Evolutionary conservation across 2,329 filamentous ascomycete species (phyloP), one percentile per base, ranked within the genome.

Genomic region (Zasmidium angulare): DNA sequence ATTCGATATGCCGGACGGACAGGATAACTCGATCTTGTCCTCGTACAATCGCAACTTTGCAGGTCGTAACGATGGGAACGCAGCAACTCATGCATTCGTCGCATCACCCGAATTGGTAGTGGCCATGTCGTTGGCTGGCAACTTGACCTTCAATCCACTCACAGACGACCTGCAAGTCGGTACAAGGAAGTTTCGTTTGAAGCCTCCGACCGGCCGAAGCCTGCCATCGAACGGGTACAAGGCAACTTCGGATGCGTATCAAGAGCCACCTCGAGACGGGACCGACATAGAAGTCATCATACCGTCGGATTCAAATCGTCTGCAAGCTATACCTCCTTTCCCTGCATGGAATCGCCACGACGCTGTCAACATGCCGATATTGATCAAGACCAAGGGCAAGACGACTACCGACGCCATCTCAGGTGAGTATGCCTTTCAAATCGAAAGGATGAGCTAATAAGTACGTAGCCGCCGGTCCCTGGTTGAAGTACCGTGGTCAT

Each of bases 1-100:
- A 4, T 43, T 43, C 14, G 36, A 43, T 43, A 19, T 43, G n/a
- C 36, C 36, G 85, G 97, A 98, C 86, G 93, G 93, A 68, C 87
- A 90, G 71, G 82, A 92, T 72, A 99, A 99, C 87, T 96, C 92
- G 6, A 99, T 99, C 77, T 83, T 99, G 76, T 97, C 93, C 49
- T 98, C 95, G 23, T 99, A 97, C 88, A 99, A 99, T 89, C 92
- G 95, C 80, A 98, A 99, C 87, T 98, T 99, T 83, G 98, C 93
- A 63, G 93, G 93, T 67, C 91, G 95, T 76, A 98, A 98, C 78
- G 93, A 96, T 70, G 92, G 90, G 68, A 98, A 96, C 84, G 92
- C 92, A 46, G 91, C 91, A 56, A 96, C 92, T 53, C 92, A 96
- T 82, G 91, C 91, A 59, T 96, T 96, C 77, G 92, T 96, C 68